Evolutionary conservation across 2,329 filamentous ascomycete genomes (phyloP).

Genomic region (Moelleriella libera): DNA sequence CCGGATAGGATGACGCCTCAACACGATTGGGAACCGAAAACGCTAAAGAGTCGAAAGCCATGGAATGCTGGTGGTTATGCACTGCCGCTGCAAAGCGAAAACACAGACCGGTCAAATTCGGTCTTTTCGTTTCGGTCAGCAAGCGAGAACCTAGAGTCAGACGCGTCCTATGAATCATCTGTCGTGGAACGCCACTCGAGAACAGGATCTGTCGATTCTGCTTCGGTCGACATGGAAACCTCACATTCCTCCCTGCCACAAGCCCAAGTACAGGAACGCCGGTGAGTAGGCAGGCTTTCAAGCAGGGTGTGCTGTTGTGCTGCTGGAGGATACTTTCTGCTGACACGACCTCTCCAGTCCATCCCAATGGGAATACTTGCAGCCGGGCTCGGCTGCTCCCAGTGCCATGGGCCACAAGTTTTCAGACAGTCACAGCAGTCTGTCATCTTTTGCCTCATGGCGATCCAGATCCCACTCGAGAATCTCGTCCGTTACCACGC

Average conservation of each 20-base stretch:
- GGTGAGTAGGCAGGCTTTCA: slow-evolving; percentile 1
- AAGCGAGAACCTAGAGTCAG: slow-evolving; percentile 10
- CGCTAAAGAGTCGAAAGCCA: slow-evolving; percentile 23
- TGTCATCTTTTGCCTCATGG: slow-evolving; percentile 34
- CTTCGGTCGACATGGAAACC: slow-evolving; percentile 3
- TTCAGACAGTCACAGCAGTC: slow-evolving; percentile 37
- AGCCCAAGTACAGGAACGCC: not conserved
- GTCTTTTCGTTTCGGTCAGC: slow-evolving; percentile 10
- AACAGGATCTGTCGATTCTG: slow-evolving; percentile 16
- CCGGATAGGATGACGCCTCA: slow-evolving; percentile 15
- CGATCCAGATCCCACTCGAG: slow-evolving; percentile 34
- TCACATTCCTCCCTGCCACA: slow-evolving; percentile 1
- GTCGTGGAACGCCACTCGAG: slow-evolving; percentile 12
- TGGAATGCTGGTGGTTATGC: slow-evolving; percentile 38
- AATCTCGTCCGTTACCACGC: slow-evolving; percentile 38
- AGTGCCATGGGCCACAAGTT: slow-evolving; percentile 12
- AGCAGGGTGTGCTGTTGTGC: too few species aligned
- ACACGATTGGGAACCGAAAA: slow-evolving; percentile 8
- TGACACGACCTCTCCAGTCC: slow-evolving; percentile 1
- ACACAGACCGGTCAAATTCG: slow-evolving; percentile 15
- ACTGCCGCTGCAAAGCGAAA: slow-evolving; percentile 25
- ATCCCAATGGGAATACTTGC: slow-evolving; percentile 2
- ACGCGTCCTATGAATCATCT: slow-evolving; percentile 8
- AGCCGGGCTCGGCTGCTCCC: not conserved
- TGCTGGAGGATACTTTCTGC: not conserved